Percentiles rank a stretch among this genome's conserved stretches.
phyloP scores from a whole-genome alignment of 2,329 filamentous ascomycete species.

The Aspergillus hiratsukae region DNA sequence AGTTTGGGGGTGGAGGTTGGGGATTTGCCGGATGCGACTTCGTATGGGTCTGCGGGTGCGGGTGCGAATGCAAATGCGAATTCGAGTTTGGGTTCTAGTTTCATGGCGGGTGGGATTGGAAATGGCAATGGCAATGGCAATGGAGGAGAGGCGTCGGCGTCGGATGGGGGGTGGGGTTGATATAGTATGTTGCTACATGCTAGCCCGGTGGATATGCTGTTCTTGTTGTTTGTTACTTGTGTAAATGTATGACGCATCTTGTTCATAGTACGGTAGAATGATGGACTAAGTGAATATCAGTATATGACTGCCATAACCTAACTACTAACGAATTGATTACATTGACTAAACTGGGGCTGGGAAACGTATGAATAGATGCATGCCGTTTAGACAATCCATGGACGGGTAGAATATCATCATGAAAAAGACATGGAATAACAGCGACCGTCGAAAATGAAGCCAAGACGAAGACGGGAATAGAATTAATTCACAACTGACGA shows the following conservation, averaged over 20 bases:
- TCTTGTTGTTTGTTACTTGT: not conserved
- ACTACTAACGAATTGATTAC: not conserved
- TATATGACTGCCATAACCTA: not conserved
- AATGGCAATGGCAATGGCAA: no score
- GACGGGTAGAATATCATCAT: not conserved
- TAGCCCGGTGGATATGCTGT: no score
- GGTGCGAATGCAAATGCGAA: no score
- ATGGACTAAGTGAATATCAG: not conserved
- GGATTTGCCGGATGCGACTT: no score
- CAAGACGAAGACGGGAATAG: not conserved
- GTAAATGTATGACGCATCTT: no score
- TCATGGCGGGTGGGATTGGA: no score
- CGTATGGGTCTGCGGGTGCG: no score
- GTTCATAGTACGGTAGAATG: no score
- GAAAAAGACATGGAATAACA: not conserved
- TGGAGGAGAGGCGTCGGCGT: not conserved
- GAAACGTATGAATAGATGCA: not conserved
- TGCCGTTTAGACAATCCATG: not conserved
- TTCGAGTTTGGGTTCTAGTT: no score
- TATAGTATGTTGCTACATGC: no score
- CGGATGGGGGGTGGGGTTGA: not conserved
- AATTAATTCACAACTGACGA: not conserved
- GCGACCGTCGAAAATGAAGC: not conserved
- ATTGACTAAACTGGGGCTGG: not conserved
- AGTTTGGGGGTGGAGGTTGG: slow-evolving; percentile 12